Evolutionary conservation across 225 moss, liverwort and hornwort genomes (phyloP).

Genomic region (Pseudisothecium myosuroides): DNA sequence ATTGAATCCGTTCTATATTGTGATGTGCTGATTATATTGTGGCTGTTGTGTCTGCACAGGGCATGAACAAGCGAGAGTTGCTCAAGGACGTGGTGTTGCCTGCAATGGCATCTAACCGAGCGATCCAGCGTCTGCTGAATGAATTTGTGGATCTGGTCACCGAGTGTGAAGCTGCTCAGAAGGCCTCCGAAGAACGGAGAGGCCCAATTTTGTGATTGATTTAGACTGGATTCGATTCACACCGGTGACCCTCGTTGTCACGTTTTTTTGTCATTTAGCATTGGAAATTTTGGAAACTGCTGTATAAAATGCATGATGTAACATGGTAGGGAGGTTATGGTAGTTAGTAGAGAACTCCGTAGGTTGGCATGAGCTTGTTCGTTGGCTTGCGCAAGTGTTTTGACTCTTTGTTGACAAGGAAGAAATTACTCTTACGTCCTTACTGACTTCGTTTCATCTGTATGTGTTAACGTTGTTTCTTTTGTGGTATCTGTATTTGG

Average conservation of each 20-base stretch:
- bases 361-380: slow-evolving; percentile 24
- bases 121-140: slow-evolving; percentile 80
- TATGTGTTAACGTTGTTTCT: not conserved
- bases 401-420: slow-evolving; percentile 23
- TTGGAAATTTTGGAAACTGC: slow-evolving; percentile 30
- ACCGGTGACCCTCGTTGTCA: slow-evolving; percentile 7
- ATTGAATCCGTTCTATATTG: not conserved
- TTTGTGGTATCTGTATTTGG: not conserved
- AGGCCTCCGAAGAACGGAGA: slow-evolving; percentile 10
- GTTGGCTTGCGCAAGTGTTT: slow-evolving; percentile 28
- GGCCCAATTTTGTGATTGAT: slow-evolving; percentile 55
- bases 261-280: slow-evolving; percentile 17
- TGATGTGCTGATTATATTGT: not conserved
- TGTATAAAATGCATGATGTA: slow-evolving; percentile 52
- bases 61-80: slow-evolving; percentile 76
- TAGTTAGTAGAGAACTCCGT: slow-evolving; percentile 1
- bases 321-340: slow-evolving; percentile 35
- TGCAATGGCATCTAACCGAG: slow-evolving; percentile 90
- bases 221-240: slow-evolving; percentile 17
- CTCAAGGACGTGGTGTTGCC: slow-evolving; percentile 81
- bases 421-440: slow-evolving; percentile 8
- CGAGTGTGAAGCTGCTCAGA: slow-evolving; percentile 64
- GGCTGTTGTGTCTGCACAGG: not conserved
- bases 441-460: not conserved
- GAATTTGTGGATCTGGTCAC: slow-evolving; percentile 81